Evolutionary conservation across 345 rosid genomes (phyloP).

Genomic region (Salix udensis): DNA sequence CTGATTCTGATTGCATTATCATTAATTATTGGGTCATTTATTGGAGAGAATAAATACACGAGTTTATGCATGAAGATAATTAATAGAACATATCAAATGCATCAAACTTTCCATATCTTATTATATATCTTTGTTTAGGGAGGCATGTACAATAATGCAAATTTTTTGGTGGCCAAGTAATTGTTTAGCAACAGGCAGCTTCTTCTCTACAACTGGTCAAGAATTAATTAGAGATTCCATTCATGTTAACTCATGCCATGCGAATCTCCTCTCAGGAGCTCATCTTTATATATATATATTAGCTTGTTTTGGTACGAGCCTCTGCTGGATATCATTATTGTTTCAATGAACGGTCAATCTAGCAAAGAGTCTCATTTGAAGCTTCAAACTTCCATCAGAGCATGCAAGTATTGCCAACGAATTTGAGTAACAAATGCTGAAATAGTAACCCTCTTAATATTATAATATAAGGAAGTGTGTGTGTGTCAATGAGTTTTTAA

Average conservation of each 20-base stretch:
- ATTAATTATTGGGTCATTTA: too few relatives aligned
- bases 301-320: not conserved
- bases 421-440: too few relatives aligned
- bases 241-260: not conserved
- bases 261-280: not conserved
- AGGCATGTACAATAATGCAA: slow-evolving; percentile 15
- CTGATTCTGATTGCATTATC: too few relatives aligned
- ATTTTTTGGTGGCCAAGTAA: slow-evolving; percentile 5
- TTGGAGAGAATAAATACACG: not conserved
- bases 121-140: not conserved
- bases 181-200: slow-evolving; percentile 1
- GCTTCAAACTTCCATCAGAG: too few relatives aligned
- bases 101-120: not conserved
- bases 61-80: not conserved
- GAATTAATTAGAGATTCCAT: not conserved
- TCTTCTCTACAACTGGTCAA: slow-evolving; percentile 1
- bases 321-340: slow-evolving; percentile 28
- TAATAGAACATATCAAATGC: not conserved
- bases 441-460: too few relatives aligned
- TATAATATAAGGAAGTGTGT: too few relatives aligned
- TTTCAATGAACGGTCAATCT: too few relatives aligned
- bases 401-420: too few relatives aligned
- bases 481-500: too few relatives aligned
- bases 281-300: not conserved
- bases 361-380: too few relatives aligned